Evolutionary conservation across 371 early-diverging fungal species (phyloP), one percentile per base, ranked within the genome.

Genomic region (Haplosporangium sp.): DNA sequence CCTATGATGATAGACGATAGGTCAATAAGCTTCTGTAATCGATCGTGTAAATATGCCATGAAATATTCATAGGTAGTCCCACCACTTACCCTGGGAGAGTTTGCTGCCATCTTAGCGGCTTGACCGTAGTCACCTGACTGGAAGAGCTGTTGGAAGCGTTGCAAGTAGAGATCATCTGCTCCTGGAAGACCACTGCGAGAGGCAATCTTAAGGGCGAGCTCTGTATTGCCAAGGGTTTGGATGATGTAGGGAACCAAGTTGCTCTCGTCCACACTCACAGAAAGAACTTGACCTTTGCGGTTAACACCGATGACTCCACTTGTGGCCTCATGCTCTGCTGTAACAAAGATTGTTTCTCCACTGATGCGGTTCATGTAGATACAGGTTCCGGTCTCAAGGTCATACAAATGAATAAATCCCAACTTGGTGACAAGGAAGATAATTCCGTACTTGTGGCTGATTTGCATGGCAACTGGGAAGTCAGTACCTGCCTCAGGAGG

Each of bases 401-500:
- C 98, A 85, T 96, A 98, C 39, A 99, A 86, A 79, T 98, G 98
- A 67, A 98, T 94, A 82, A 94, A 98, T n/a, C 99, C 99, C 83
- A 92, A 95, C 86, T 98, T 98, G 69, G 98, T 99, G 53, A 98
- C 94, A 61, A 99, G 83, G 84, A 92, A 99, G 65, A 97, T 93
- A 53, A 98, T 88, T 74, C 94, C 94, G 83, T 95, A 96, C 86
- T 94, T 95, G 55, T 93, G 90, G 65, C 94, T 92, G 66, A 97
- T 89, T 87, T 98, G 98, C 97, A 98, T 96, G 8, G 97, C 91
- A 4, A 99, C 98, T 35, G 99, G 99, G 87, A 98, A 99, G 84
- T 99, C 99, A 61, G 86, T 88, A 35, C 88, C 91, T 13, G 96
- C 97, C 84, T 98, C 98, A 35, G 96, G 90, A 38, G 99, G 98